Base-by-base conservation (phyloP, 1,284 basidiomycete species). In the Bothia castanella region DNA sequence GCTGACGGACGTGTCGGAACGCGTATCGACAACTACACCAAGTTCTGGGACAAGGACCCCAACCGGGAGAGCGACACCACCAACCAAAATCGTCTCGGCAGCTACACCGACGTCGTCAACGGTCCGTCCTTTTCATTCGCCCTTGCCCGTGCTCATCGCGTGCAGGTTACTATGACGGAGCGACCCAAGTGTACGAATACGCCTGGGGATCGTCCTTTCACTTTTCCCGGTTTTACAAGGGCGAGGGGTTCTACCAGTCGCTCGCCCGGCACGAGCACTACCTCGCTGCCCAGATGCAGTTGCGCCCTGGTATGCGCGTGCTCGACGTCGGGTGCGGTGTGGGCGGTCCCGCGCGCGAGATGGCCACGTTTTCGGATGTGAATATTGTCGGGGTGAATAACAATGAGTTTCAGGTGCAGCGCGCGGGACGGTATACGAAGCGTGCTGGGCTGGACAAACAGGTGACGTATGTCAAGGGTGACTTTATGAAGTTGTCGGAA, bases 281-380 rank as follows among this genome's bases (percentile, higher is more conserved):
- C 75, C 91, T 99, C 56, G 86, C 95, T 12, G 75, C 85, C 7
- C 82, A 91, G 66, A 93, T 96, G 83, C 69, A 72, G 44, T 74
- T 94, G 58, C 83, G 83, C 53, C 86, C 92, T 7, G 91, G 92
- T 37, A 97, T 97, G 94, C 84, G 87, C 41, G 95, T 99, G 29
- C 86, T 99, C 53, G 96, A 99, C 68, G 95, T 99, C 53, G 96
- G 96, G 2, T 99, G 97, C 68, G 96, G 96, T 69, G 91, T 98
- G 49, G 97, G 97, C 55, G 96, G 97, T 0, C 96, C 96, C 29
- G 96, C 96, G 4, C 83, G 96, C 40, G 92, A 96, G 72, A 99
- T 99, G 62, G 90, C 93, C 4, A 82, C 83, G 48, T 98, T 99
- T 75, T 76, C 91, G 16, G 95, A 95, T 67, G 88, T 81, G 49